phyloP scores from a whole-genome alignment of 148 eudicot species.

The Pharnaceum exiguum region DNA sequence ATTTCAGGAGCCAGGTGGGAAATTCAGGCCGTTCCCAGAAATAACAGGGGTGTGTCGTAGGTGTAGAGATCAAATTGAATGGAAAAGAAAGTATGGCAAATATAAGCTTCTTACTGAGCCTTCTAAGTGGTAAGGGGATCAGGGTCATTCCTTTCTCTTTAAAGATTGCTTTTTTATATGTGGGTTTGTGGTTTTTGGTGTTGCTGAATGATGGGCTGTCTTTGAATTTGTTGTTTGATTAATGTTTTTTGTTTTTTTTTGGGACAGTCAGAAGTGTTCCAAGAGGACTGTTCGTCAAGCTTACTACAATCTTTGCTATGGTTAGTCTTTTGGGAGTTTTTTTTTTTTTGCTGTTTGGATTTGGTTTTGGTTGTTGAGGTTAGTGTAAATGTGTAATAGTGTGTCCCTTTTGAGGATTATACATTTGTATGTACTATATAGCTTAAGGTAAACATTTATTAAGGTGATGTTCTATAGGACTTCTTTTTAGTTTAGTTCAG shows the following conservation, averaged over 20 bases:
- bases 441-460: no score
- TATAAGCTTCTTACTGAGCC: conserved; percentile 80
- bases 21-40: conserved; percentile 64
- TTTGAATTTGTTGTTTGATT: not conserved
- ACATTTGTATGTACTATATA: no score
- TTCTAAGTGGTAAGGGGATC: conserved; percentile 91
- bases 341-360: not conserved
- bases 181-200: not conserved
- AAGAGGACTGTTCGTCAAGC: conserved; percentile 92
- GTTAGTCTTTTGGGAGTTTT: conserved; percentile 35
- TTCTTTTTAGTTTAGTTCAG: no score
- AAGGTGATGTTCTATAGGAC: no score
- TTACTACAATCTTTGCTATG: conserved; percentile 74
- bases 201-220: not conserved
- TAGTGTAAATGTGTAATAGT: no score
- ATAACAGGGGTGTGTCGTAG: conserved; percentile 79
- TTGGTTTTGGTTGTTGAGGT: not conserved
- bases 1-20: conserved; percentile 80
- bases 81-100: conserved; percentile 98
- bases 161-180: not conserved
- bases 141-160: not conserved
- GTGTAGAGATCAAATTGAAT: conserved; percentile 89
- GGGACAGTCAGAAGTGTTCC: conserved; percentile 66
- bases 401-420: no score
- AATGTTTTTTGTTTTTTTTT: not conserved